Conservation (phyloP, 2,329 filamentous ascomycete genomes). For the Fusarium devonianum region DNA sequence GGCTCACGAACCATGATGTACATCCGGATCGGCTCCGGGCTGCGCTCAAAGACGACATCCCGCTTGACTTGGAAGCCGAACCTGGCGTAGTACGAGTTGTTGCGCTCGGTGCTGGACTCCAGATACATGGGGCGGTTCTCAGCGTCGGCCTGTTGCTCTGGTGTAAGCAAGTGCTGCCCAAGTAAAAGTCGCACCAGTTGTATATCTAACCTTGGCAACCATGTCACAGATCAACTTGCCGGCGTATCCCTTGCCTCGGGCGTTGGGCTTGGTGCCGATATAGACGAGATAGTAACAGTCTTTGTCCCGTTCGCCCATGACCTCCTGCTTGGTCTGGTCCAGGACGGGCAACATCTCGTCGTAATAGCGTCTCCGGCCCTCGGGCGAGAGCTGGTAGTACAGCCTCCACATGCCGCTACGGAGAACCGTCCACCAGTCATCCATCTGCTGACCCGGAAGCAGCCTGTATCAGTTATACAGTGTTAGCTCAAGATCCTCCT, state of each 20-base stretch:
- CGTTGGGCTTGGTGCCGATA: constrained; percentile 75
- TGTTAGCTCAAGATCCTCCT: constrained; percentile 11
- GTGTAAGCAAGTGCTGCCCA: too few relatives aligned
- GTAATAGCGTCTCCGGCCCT: constrained; percentile 79
- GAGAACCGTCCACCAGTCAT: constrained; percentile 74
- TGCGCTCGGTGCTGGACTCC: constrained; percentile 75
- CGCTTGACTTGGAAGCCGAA: constrained; percentile 74
- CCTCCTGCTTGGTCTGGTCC: constrained; percentile 72
- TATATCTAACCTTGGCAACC: constrained; percentile 64
- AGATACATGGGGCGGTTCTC: constrained; percentile 76
- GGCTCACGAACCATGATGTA: constrained; percentile 87
- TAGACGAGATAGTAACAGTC: constrained; percentile 85
- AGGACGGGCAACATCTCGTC: constrained; percentile 78
- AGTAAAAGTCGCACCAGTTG: too few relatives aligned
- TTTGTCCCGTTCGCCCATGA: constrained; percentile 71
- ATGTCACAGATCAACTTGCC: constrained; percentile 75
- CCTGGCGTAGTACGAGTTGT: constrained; percentile 75
- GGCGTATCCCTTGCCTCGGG: constrained; percentile 76
- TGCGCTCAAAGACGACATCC: constrained; percentile 68
- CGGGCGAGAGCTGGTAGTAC: constrained; percentile 74
- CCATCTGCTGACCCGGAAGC: constrained; percentile 75
- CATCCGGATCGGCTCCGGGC: constrained; percentile 66
- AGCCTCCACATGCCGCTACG: constrained; percentile 81
- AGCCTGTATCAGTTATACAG: constrained; percentile 66
- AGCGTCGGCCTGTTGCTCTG: constrained; percentile 75